Evolutionary conservation across 371 early-diverging fungal genomes (phyloP), one percentile per base, ranked within the genome.

Genomic region (Gilbertella persicaria): DNA sequence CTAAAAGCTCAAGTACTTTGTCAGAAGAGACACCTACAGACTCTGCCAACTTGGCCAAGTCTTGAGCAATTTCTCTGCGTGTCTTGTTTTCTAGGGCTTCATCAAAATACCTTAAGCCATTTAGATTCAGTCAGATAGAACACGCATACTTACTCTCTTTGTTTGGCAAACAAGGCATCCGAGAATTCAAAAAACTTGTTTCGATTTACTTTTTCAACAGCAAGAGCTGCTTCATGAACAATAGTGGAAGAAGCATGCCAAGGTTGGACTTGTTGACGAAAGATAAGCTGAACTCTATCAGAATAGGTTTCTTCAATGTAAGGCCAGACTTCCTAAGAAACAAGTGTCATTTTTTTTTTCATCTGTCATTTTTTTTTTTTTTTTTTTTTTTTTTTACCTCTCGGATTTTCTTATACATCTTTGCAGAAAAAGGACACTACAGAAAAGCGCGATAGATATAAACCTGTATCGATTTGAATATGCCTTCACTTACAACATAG

Each of bases 221-320:
- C 93, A 45, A 92, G 56, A 26, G 85, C 85, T 26, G 89, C 92
- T 65, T 92, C 91, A 50, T 91, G 89, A 39, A 88, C 73, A 28
- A 88, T 53, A 2, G 87, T 87, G 4, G 87, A 87, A 14, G 75
- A 64, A 0, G 92, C 90, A 61, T 92, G 92, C 93, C 93, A 91
- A 1, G 91, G 88, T 59, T 92, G 93, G 35, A 92, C 75, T 67
- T 92, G 93, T 53, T 92, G 88, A 21, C 91, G 78, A 58, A 91
- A 82, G 20, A 89, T 72, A 16, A 88, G 57, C 57, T 87, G 85
- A 13, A 85, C 60, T 23, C 80, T 66, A 16, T 67, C 64, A 14
- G 83, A 66, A 39, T 84, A 74, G 4, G 67, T 53, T 26, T 73
- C 17, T 14, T 83, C 71, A 21, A 86, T 57, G 53, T 64, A 84